Evolutionary conservation across 2,329 filamentous ascomycete species (phyloP).

Genomic region (Aspergillus hortae): DNA sequence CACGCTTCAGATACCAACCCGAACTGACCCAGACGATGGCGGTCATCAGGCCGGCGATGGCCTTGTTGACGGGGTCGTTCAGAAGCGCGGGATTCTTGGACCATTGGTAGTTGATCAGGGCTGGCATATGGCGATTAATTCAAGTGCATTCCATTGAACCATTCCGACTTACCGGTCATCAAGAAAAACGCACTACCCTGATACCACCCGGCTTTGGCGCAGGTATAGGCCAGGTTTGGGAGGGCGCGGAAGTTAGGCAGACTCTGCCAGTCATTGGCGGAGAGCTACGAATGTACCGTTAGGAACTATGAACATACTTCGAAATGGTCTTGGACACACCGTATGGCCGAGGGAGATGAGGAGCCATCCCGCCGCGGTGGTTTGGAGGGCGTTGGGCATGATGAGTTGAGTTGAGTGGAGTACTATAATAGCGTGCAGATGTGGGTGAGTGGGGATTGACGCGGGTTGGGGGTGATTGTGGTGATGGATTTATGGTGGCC

Average conservation of each 20-base stretch:
- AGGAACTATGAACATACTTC: not conserved
- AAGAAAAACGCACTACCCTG: slow-evolving; percentile 23
- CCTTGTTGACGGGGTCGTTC: slow-evolving; percentile 12
- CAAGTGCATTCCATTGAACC: too few species aligned
- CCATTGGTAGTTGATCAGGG: slow-evolving; percentile 17
- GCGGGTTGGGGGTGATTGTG: not conserved
- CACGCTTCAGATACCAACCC: slow-evolving; percentile 22
- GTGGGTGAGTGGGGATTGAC: not conserved
- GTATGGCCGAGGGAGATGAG: slow-evolving; percentile 17
- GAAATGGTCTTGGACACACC: slow-evolving; percentile 2
- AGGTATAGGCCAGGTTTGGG: slow-evolving; percentile 20
- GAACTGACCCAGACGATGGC: slow-evolving; percentile 21
- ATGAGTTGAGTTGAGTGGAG: not conserved
- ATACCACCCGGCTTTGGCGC: slow-evolving; percentile 23
- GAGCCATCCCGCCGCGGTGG: slow-evolving; percentile 14
- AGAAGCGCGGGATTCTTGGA: slow-evolving; percentile 13
- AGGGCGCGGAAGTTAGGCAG: slow-evolving; percentile 17
- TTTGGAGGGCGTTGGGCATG: slow-evolving; percentile 13
- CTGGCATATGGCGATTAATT: not conserved
- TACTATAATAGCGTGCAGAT: not conserved
- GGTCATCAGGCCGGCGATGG: slow-evolving; percentile 16
- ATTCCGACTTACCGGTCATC: slow-evolving; percentile 13
- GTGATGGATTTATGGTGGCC: not conserved
- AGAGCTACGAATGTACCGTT: slow-evolving; percentile 2
- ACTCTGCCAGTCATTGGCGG: slow-evolving; percentile 17